Evolutionary conservation across 106 monocot species (phyloP).

Genomic region (Amphibolis antarctica): DNA sequence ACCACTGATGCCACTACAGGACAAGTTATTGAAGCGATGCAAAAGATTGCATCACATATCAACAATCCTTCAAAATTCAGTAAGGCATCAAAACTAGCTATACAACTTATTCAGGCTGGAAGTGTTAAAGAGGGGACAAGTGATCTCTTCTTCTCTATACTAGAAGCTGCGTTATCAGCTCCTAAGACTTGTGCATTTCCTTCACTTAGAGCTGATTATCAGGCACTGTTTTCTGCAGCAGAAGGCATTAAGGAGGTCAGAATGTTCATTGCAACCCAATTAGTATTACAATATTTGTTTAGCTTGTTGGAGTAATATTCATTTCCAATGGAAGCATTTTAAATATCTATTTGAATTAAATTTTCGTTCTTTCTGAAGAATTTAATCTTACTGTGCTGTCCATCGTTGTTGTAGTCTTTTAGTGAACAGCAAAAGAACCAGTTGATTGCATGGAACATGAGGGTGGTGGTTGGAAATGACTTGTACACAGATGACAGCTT

Average conservation of each 20-base stretch:
- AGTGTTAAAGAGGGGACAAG: slow-evolving; percentile 74
- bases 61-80: slow-evolving; percentile 80
- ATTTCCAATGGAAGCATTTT: neutral
- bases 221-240: slow-evolving; percentile 52
- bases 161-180: slow-evolving; percentile 72
- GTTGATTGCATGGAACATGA: slow-evolving; percentile 64
- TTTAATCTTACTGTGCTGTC: neutral
- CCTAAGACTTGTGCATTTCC: slow-evolving; percentile 47
- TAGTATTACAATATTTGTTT: too few species aligned
- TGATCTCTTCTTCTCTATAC: slow-evolving; percentile 56
- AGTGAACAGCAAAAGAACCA: slow-evolving; percentile 59
- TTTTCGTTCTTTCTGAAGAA: neutral
- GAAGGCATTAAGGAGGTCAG: slow-evolving; percentile 62
- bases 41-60: slow-evolving; percentile 88
- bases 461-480: slow-evolving; percentile 79
- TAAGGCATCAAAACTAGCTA: slow-evolving; percentile 91
- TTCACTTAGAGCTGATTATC: slow-evolving; percentile 66
- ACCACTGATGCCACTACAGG: slow-evolving; percentile 54
- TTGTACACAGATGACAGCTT: slow-evolving; percentile 93
- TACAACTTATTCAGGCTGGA: slow-evolving; percentile 78
- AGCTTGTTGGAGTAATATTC: too few species aligned
- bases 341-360: neutral
- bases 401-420: slow-evolving; percentile 40
- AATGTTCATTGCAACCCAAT: neutral
- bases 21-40: slow-evolving; percentile 85